Conservation (phyloP, 305 asterid genomes). For the Fraxinus ornus region DNA sequence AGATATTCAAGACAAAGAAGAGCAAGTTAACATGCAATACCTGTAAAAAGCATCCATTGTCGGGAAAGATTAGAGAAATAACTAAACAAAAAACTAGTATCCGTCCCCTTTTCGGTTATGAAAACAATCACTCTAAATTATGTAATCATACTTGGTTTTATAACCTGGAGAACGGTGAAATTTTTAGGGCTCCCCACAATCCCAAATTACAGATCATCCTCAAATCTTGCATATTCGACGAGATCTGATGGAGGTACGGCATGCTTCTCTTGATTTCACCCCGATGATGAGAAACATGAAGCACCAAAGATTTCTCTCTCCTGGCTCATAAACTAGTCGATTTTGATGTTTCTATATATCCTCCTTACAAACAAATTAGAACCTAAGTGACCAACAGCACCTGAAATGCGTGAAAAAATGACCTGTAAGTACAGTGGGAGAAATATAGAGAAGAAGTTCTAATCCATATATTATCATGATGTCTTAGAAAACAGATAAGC, state of each 20-base stretch:
- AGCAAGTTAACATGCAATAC: background rate
- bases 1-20: background rate
- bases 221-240: constrained; percentile 8
- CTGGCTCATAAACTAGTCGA: background rate
- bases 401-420: no score
- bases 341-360: no score
- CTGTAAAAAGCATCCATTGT: background rate
- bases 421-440: no score
- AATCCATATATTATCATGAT: no score
- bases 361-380: no score
- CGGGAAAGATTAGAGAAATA: background rate
- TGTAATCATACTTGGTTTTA: constrained; percentile 28
- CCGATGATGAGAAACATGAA: constrained; percentile 12
- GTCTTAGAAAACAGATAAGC: no score
- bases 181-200: constrained; percentile 28
- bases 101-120: constrained; percentile 12
- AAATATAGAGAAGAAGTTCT: no score
- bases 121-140: constrained; percentile 35
- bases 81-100: constrained; percentile 18
- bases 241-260: constrained; percentile 5
- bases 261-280: constrained; percentile 23
- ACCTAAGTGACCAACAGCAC: no score
- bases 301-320: constrained; percentile 10
- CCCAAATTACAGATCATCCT: constrained; percentile 34
- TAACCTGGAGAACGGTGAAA: constrained; percentile 33